Conservation (phyloP, 805 yeast species). For the Starmerella stellata region DNA sequence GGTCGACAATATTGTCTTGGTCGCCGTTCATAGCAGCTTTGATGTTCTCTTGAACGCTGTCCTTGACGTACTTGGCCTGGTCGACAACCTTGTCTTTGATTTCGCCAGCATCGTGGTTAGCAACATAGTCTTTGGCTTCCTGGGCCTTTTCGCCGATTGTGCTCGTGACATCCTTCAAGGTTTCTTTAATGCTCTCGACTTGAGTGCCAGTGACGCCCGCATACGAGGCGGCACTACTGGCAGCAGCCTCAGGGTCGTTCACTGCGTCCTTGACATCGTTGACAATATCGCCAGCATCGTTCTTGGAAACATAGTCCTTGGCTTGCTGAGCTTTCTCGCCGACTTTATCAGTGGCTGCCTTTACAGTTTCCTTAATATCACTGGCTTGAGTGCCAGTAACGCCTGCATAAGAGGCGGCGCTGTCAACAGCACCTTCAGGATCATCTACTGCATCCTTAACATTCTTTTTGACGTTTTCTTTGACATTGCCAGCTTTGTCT, state of each 20-base stretch:
- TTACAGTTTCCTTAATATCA: neutral
- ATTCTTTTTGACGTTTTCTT: constrained; percentile 10
- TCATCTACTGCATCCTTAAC: neutral
- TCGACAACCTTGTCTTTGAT: neutral
- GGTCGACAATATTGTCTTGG: neutral
- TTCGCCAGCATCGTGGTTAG: neutral
- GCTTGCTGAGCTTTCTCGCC: neutral
- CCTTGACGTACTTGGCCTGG: neutral
- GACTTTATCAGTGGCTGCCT: neutral
- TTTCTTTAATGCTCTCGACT: neutral
- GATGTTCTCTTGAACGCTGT: neutral
- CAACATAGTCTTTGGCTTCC: constrained; percentile 1
- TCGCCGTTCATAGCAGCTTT: neutral
- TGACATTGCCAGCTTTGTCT: constrained; percentile 11
- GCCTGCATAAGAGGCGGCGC: neutral
- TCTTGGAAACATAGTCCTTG: neutral
- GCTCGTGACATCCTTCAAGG: neutral
- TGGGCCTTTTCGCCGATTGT: neutral
- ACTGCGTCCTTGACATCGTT: neutral
- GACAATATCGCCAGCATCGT: neutral
- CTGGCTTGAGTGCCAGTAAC: neutral
- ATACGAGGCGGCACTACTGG: neutral
- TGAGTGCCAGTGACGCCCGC: neutral
- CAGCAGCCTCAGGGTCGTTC: neutral
- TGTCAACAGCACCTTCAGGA: neutral